phyloP scores from a whole-genome alignment of 805 yeast genomes.

The Pachysolen tannophilus region DNA sequence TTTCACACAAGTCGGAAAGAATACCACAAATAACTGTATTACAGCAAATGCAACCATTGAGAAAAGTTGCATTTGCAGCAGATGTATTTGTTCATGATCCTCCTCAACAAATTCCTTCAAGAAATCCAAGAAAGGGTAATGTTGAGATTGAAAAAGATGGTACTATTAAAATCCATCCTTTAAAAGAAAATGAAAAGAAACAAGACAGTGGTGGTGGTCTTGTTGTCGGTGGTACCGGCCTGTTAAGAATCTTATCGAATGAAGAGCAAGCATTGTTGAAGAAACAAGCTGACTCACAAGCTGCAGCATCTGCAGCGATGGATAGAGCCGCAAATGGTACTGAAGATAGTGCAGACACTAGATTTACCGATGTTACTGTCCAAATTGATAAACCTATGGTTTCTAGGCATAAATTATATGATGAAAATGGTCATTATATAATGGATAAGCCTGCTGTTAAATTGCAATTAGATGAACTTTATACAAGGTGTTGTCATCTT shows the following conservation, averaged over 20 bases:
- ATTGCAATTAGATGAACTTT: constrained; percentile 56
- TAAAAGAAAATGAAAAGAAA: constrained; percentile 22
- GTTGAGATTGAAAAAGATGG: constrained; percentile 34
- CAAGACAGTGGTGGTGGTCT: constrained; percentile 44
- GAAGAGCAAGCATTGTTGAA: too few relatives aligned
- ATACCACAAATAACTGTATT: constrained; percentile 22
- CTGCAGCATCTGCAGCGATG: constrained; percentile 23
- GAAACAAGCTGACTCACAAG: constrained; percentile 9
- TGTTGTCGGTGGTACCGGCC: constrained; percentile 72
- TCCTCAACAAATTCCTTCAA: constrained; percentile 89
- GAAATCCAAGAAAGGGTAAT: constrained; percentile 75
- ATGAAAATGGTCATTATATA: constrained; percentile 9
- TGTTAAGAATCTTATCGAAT: constrained; percentile 32
- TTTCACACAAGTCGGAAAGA: constrained; percentile 8
- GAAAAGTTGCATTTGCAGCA: constrained; percentile 71
- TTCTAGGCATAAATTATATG: constrained; percentile 19
- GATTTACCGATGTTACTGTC: constrained; percentile 16
- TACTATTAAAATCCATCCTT: constrained; percentile 23
- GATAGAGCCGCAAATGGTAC: constrained; percentile 6
- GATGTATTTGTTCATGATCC: constrained; percentile 73
- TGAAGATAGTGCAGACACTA: constrained; percentile 3
- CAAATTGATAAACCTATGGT: constrained; percentile 68
- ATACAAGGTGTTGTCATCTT: constrained; percentile 88
- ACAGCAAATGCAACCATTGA: constrained; percentile 28
- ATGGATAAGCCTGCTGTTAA: constrained; percentile 31